Evolutionary conservation across 2,329 filamentous ascomycete species (phyloP).

Genomic region (Penicillium sp.): DNA sequence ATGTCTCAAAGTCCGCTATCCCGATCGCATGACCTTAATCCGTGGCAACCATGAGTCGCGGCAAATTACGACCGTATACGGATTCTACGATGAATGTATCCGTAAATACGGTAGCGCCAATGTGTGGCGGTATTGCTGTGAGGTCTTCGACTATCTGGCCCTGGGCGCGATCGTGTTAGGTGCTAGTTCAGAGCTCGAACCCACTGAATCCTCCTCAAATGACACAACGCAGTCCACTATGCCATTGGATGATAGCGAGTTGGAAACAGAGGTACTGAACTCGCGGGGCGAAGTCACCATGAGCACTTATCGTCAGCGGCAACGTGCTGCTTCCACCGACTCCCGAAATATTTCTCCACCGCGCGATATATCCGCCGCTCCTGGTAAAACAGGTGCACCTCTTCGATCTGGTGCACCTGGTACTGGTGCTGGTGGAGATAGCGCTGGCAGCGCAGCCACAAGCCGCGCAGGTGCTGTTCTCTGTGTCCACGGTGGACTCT

Average conservation of each 20-base stretch:
- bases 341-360: slow-evolving; percentile 44
- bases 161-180: slow-evolving; percentile 90
- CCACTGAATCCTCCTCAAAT: slow-evolving; percentile 55
- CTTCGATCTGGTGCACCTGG: slow-evolving; percentile 73
- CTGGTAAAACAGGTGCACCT: slow-evolving; percentile 44
- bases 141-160: slow-evolving; percentile 96
- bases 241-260: slow-evolving; percentile 66
- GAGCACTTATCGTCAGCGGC: slow-evolving; percentile 43
- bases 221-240: slow-evolving; percentile 56
- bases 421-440: slow-evolving; percentile 74
- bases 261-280: slow-evolving; percentile 93
- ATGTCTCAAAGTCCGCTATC: slow-evolving; percentile 95
- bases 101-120: slow-evolving; percentile 96
- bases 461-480: slow-evolving; percentile 79
- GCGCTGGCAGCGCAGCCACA: slow-evolving; percentile 52
- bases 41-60: slow-evolving; percentile 94
- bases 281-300: slow-evolving; percentile 79
- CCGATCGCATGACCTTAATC: slow-evolving; percentile 94
- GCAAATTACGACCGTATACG: slow-evolving; percentile 96
- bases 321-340: slow-evolving; percentile 38
- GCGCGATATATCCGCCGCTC: slow-evolving; percentile 48
- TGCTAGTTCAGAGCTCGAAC: slow-evolving; percentile 69
- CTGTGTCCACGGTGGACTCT: slow-evolving; percentile 93
- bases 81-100: slow-evolving; percentile 96
- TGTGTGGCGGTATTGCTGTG: slow-evolving; percentile 96